These are phyloP conservation scores for Arctium minus DNA, from an alignment of 129 eudicot genomes.

Conservation along the genomic window DNA sequence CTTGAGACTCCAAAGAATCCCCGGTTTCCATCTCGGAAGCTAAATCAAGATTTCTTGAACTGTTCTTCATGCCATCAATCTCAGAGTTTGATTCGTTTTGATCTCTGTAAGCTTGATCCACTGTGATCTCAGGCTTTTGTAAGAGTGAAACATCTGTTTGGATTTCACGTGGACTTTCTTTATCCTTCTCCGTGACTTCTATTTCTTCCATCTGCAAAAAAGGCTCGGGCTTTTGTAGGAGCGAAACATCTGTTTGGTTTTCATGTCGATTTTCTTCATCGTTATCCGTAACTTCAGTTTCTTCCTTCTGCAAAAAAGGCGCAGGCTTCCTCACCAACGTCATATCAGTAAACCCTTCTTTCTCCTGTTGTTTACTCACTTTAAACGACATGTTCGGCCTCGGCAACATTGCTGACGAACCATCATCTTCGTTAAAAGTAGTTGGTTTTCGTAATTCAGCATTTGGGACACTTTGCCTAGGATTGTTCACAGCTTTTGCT, in stretches of 20 bases:
- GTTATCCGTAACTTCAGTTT: constrained; percentile 21
- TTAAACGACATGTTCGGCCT: constrained; percentile 53
- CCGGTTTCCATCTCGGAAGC: constrained; percentile 20
- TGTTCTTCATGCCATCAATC: constrained; percentile 18
- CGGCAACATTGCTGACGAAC: constrained; percentile 34
- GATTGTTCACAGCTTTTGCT: constrained; percentile 9
- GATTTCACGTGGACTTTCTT: background rate
- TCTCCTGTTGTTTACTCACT: constrained; percentile 47
- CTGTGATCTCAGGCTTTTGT: constrained; percentile 25
- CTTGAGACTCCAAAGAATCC: constrained; percentile 8
- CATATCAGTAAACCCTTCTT: constrained; percentile 63
- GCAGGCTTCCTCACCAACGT: constrained; percentile 72
- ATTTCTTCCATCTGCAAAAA: background rate
- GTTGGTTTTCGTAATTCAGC: constrained; percentile 77
- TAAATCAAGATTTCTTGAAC: constrained; percentile 13
- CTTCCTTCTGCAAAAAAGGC: constrained; percentile 22
- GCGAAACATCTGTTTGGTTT: background rate
- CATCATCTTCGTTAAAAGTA: constrained; percentile 43
- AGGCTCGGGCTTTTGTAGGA: constrained; percentile 20
- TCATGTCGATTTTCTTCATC: constrained; percentile 1
- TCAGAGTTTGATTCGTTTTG: constrained; percentile 6
- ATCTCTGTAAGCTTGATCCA: constrained; percentile 18
- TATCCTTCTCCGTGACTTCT: background rate
- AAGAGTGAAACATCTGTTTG: constrained; percentile 16
- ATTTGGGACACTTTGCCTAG: constrained; percentile 45